Conservation (phyloP, 345 rosid species). For the Boechera stricta region DNA sequence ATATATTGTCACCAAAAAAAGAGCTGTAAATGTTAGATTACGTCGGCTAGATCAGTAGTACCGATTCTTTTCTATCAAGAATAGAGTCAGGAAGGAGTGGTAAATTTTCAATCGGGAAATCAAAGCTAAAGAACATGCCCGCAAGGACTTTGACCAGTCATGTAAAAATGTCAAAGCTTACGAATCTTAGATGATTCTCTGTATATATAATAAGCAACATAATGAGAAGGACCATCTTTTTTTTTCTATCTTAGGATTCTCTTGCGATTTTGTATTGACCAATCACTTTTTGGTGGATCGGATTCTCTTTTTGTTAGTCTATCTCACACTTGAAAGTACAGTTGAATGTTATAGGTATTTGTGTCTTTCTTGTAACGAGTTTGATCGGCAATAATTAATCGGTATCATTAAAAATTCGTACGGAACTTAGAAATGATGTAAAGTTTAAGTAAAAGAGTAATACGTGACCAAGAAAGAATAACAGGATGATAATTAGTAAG, state of each 20-base stretch:
- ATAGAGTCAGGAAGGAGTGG: slow-evolving; percentile 27
- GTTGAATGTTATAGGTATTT: slow-evolving; percentile 2
- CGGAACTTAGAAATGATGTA: neutral
- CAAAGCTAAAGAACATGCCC: slow-evolving; percentile 22
- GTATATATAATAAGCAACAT: neutral
- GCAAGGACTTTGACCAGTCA: slow-evolving; percentile 14
- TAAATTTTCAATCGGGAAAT: slow-evolving; percentile 18
- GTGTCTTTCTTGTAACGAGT: no score
- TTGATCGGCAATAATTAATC: no score
- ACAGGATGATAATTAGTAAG: no score
- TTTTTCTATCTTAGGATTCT: slow-evolving; percentile 14
- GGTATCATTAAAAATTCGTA: no score
- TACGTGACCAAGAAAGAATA: neutral
- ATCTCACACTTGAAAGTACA: slow-evolving; percentile 12
- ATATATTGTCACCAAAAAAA: slow-evolving; percentile 6
- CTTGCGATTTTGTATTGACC: slow-evolving; percentile 10
- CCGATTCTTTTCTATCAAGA: slow-evolving; percentile 33
- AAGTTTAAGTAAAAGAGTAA: neutral
- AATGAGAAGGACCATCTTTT: slow-evolving; percentile 33
- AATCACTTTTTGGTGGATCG: slow-evolving; percentile 17
- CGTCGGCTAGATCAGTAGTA: slow-evolving; percentile 26
- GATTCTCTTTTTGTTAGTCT: slow-evolving; percentile 16
- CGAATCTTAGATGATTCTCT: slow-evolving; percentile 9
- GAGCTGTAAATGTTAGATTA: neutral
- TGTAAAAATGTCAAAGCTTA: slow-evolving; percentile 18